These are phyloP conservation scores for Phytophthora cactorum DNA, from an alignment of 352 stramenopile genomes.

Conservation along the genomic window DNA sequence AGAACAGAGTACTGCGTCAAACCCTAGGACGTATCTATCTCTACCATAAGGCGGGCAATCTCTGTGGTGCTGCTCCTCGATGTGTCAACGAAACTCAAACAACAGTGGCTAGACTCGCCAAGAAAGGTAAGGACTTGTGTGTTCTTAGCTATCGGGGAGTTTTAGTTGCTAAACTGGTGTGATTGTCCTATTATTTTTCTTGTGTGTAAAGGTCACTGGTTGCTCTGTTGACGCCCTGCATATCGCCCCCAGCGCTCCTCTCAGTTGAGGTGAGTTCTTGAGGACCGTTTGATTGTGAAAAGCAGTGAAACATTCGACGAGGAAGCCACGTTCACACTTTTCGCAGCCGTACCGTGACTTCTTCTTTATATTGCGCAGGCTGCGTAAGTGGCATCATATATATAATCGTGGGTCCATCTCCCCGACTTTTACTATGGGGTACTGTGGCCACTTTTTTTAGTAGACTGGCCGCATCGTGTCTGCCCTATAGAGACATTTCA, in stretches of 20 bases:
- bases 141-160: background rate
- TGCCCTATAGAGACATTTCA: too few relatives aligned
- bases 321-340: conserved; percentile 15
- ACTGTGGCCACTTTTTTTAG: too few relatives aligned
- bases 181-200: conserved; percentile 3
- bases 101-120: background rate
- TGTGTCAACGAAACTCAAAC: background rate
- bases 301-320: conserved; percentile 11
- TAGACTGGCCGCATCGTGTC: too few relatives aligned
- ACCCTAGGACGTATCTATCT: background rate
- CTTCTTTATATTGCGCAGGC: conserved; percentile 3
- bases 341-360: conserved; percentile 15
- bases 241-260: conserved; percentile 1
- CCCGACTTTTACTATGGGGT: too few relatives aligned
- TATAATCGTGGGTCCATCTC: too few relatives aligned
- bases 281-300: conserved; percentile 9
- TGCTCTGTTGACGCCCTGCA: conserved; percentile 7
- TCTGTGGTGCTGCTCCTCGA: background rate
- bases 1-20: background rate
- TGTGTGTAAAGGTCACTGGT: conserved; percentile 2
- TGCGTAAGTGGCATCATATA: conserved; percentile 4
- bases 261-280: conserved; percentile 5
- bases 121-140: background rate
- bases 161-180: conserved; percentile 1
- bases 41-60: background rate